phyloP scores from a whole-genome alignment of 2,329 filamentous ascomycete genomes.

The Ambrosiella beaveri region DNA sequence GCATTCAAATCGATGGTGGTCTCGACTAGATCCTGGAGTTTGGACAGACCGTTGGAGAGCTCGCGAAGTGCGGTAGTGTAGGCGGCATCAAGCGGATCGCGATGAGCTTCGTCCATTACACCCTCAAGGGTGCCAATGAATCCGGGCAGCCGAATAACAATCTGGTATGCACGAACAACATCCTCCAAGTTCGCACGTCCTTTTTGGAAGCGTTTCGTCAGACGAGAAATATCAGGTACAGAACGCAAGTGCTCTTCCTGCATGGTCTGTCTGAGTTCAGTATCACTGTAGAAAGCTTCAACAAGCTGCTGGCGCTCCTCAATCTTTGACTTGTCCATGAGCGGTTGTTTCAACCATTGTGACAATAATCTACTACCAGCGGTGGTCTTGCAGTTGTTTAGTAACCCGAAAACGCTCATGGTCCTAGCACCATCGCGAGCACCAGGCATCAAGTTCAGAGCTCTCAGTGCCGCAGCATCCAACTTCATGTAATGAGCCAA shows the following conservation, averaged over 20 bases:
- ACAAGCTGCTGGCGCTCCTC: constrained; percentile 85
- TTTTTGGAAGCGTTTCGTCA: constrained; percentile 88
- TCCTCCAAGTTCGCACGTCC: constrained; percentile 85
- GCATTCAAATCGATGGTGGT: constrained; percentile 93
- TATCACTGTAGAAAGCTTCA: constrained; percentile 85
- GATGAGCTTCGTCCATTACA: constrained; percentile 90
- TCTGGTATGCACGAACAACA: constrained; percentile 88
- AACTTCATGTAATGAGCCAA: constrained; percentile 96
- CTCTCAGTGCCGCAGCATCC: constrained; percentile 83
- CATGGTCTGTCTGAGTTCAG: constrained; percentile 83
- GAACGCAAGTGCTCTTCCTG: constrained; percentile 89
- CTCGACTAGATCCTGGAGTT: constrained; percentile 94
- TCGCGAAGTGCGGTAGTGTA: constrained; percentile 74
- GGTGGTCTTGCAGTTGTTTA: constrained; percentile 96
- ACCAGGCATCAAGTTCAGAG: constrained; percentile 92
- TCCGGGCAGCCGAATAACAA: constrained; percentile 76
- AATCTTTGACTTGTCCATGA: constrained; percentile 83
- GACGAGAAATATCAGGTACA: constrained; percentile 82
- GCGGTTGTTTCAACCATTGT: constrained; percentile 93
- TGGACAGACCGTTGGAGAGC: constrained; percentile 61
- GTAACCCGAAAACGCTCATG: constrained; percentile 85
- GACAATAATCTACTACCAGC: constrained; percentile 76
- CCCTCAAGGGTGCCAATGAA: constrained; percentile 79
- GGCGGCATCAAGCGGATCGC: constrained; percentile 65
- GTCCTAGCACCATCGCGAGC: constrained; percentile 88